Conservation (phyloP, 108 stramenopile genomes). For the Fragilariopsis cylindrus region DNA sequence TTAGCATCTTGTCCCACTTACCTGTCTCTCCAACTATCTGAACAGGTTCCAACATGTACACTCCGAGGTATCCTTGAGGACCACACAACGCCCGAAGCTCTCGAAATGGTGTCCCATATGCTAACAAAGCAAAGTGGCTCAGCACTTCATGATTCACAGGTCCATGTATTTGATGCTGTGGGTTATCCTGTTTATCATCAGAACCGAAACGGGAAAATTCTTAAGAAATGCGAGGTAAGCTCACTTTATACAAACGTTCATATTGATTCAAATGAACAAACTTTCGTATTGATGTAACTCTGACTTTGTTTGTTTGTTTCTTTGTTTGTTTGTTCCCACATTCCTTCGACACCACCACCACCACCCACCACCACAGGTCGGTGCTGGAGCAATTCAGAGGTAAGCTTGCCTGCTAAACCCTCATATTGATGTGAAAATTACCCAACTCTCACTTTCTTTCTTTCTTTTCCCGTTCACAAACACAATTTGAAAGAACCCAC, state of each 20-base stretch:
- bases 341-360: no score
- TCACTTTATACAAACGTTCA: no score
- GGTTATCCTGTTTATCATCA: constrained; percentile 81
- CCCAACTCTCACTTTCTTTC: background rate
- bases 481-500: constrained; percentile 51
- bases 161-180: constrained; percentile 88
- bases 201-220: constrained; percentile 75
- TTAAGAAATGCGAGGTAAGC: constrained; percentile 52
- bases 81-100: constrained; percentile 85
- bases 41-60: constrained; percentile 73
- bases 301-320: no score
- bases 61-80: constrained; percentile 80
- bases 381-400: constrained; percentile 51
- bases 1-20: background rate
- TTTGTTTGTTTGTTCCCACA: no score
- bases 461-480: background rate
- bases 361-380: constrained; percentile 25
- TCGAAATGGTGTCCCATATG: constrained; percentile 79
- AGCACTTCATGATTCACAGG: constrained; percentile 82
- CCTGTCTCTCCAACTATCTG: no score
- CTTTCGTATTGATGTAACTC: no score
- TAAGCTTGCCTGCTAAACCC: background rate
- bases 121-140: constrained; percentile 88
- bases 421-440: background rate
- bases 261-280: no score